Percentiles rank a stretch among this genome's conserved stretches.
Conservation (phyloP, 2,329 filamentous ascomycete genomes). For the Phyllosticta citrichinensis region DNA sequence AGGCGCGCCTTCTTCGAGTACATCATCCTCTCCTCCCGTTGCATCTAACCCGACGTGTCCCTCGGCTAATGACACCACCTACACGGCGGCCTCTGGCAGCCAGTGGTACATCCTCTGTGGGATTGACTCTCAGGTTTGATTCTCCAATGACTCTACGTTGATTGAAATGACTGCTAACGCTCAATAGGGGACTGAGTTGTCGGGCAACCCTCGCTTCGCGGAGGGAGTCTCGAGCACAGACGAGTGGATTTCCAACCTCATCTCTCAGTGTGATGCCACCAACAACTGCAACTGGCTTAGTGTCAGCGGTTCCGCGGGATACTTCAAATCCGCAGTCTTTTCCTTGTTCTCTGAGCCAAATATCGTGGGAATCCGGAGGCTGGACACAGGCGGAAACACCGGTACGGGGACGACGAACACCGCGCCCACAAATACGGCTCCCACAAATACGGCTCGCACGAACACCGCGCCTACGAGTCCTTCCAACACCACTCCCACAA, state of each 20-base stretch:
- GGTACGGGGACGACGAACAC: no score
- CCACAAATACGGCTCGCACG: no score
- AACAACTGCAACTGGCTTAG: not conserved
- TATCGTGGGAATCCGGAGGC: no score
- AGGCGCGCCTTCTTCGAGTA: no score
- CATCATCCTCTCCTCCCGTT: no score
- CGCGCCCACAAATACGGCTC: no score
- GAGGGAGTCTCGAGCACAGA: not conserved
- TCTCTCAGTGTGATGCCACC: not conserved
- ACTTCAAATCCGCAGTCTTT: not conserved
- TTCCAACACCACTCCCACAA: no score
- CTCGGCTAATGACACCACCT: not conserved
- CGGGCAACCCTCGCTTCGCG: not conserved
- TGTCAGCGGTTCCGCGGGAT: not conserved
- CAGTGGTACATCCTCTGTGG: not conserved
- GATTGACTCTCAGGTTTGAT: not conserved
- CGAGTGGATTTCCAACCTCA: not conserved
- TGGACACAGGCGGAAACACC: no score
- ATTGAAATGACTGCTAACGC: no score
- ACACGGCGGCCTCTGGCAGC: not conserved
- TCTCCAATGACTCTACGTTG: no score
- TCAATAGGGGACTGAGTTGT: not conserved
- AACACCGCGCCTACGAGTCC: no score
- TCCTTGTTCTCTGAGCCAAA: no score
- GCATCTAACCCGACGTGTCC: not conserved